phyloP scores from a whole-genome alignment of 1,284 basidiomycete species.

The Quambalaria eucalypti region DNA sequence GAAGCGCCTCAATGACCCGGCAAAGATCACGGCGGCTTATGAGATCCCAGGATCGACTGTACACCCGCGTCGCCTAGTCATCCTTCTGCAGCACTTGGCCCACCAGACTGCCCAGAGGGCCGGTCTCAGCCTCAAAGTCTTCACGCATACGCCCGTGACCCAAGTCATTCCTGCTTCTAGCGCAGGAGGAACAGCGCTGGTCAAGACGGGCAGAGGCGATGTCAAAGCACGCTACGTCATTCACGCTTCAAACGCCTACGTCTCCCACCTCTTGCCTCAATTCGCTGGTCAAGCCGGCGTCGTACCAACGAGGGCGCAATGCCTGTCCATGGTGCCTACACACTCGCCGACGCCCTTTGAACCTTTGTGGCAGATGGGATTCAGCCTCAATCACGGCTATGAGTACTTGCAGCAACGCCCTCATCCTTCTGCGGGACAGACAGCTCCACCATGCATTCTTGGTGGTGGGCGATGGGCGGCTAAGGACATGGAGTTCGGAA shows the following conservation, averaged over 20 bases:
- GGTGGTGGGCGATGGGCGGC: constrained; percentile 57
- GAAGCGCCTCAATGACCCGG: constrained; percentile 9
- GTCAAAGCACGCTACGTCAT: constrained; percentile 58
- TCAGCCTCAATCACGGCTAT: constrained; percentile 50
- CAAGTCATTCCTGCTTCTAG: not conserved
- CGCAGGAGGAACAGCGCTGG: not conserved
- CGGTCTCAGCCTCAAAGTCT: constrained; percentile 8
- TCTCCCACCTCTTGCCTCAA: constrained; percentile 60
- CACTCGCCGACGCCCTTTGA: not conserved
- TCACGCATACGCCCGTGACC: constrained; percentile 16
- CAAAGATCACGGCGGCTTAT: constrained; percentile 13
- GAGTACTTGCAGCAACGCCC: constrained; percentile 77
- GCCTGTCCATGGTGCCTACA: constrained; percentile 58
- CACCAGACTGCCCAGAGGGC: constrained; percentile 1
- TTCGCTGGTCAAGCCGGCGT: constrained; percentile 54
- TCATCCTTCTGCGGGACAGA: not conserved
- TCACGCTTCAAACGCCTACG: constrained; percentile 71
- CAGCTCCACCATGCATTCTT: constrained; percentile 58
- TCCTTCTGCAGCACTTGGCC: constrained; percentile 10
- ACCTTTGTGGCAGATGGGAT: constrained; percentile 13
- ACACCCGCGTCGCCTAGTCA: constrained; percentile 20
- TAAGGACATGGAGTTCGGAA: constrained; percentile 53
- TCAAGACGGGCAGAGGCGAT: not conserved
- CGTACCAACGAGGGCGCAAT: constrained; percentile 65
- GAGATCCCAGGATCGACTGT: constrained; percentile 24